Base-by-base conservation (phyloP, 2,329 filamentous ascomycete species). In the Coniochaeta sp. region DNA sequence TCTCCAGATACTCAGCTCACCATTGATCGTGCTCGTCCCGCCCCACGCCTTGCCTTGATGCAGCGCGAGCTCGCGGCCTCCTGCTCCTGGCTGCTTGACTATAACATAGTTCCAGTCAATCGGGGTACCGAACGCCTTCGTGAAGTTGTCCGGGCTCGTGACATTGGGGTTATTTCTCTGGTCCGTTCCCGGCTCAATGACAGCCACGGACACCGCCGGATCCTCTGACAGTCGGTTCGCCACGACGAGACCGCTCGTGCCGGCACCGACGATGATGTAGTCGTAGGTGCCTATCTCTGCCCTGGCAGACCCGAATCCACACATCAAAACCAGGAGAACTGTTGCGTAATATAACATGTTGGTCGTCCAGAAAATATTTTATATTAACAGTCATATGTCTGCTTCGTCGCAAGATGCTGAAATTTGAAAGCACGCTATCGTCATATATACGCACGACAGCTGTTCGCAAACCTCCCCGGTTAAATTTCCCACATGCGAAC, bases 231-330 rank as follows among this genome's bases (percentile, higher is more conserved):
- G 67, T 0, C 74, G 67, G 34, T 71, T 70, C 38, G 74, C 73
- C 12, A 79, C 63, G 1, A 73, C 69, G 12, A 79, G 70, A 33
- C 77, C 77, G 44, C 72, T 73, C 8, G 75, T 77, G 3, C 77
- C 77, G 19, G 76, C 77, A 16, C 77, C 77, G 24, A 76, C 68
- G 47, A 79, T 68, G 19, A 78, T 64, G 61, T 70, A 72, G 61
- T 71, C 69, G 55, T 69, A 70, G 26, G 31, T 33, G 6, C 11
- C 6, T 11, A 33, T 33, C 31, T 33, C 31, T 33, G 6, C 31
- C n/a, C n/a, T n/a, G n/a, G n/a, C n/a, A n/a, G n/a, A n/a, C n/a
- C n/a, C n/a, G n/a, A n/a, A n/a, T n/a, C n/a, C n/a, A n/a, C n/a
- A n/a, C n/a, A n/a, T n/a, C n/a, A n/a, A n/a, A n/a, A 33, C 6